These are phyloP conservation scores for Hibiscus syriacus DNA, from an alignment of 345 rosid species.

Conservation along the genomic window DNA sequence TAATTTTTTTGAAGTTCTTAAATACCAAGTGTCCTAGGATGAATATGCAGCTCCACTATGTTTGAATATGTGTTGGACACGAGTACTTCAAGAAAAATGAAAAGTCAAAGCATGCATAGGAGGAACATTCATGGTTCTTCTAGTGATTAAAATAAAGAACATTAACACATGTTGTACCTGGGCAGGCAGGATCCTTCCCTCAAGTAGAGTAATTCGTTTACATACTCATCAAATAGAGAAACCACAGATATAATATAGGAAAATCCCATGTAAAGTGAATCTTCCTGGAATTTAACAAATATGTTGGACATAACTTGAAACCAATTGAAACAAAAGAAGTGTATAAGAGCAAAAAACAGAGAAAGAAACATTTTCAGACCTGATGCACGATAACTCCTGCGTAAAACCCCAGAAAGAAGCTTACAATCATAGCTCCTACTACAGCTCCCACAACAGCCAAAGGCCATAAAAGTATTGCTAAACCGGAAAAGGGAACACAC, in stretches of 20 bases:
- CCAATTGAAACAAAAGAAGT: not conserved
- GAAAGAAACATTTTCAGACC: slow-evolving; percentile 28
- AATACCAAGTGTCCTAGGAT: not conserved
- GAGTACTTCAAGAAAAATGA: not conserved
- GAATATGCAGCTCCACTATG: not conserved
- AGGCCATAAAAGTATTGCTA: slow-evolving; percentile 80
- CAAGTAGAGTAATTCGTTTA: slow-evolving; percentile 71
- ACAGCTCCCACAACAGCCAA: slow-evolving; percentile 66
- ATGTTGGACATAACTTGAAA: slow-evolving; percentile 13
- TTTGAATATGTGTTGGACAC: not conserved
- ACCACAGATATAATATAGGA: slow-evolving; percentile 55
- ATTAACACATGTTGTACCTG: slow-evolving; percentile 31
- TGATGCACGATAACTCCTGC: slow-evolving; percentile 66
- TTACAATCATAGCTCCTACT: slow-evolving; percentile 42
- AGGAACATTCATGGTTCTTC: not conserved
- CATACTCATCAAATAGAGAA: slow-evolving; percentile 72
- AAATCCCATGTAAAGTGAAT: slow-evolving; percentile 57
- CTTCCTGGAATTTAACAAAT: slow-evolving; percentile 45
- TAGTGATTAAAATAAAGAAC: not conserved
- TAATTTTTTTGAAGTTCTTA: not conserved
- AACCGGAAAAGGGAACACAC: slow-evolving; percentile 88
- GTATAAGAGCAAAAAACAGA: not conserved
- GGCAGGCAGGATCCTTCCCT: slow-evolving; percentile 79
- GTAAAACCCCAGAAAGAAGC: slow-evolving; percentile 65
- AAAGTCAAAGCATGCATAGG: not conserved